Base-by-base conservation (phyloP, 2,329 filamentous ascomycete genomes). In the Blastomyces gilchristii region DNA sequence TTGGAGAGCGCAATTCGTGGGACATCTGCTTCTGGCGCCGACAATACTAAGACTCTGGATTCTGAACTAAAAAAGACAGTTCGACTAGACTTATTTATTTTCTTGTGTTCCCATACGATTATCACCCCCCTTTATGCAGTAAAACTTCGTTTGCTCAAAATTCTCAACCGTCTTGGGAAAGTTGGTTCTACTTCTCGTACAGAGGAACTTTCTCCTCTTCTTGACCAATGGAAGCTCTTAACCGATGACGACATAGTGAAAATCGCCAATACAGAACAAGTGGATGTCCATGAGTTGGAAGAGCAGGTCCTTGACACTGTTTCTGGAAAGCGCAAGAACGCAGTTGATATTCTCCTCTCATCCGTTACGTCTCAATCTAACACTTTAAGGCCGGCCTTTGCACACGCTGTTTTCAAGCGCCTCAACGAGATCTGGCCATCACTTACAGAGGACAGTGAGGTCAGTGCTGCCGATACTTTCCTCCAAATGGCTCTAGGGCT, bases 151-250 rank as follows among this genome's bases (percentile, higher is more conserved):
- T 77, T 97, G 9, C 79, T 97, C n/a, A 81, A 81, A 45, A 79
- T 88, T 3, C 78, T 96, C 41, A 89, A 89, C 69, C 83, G 85
- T 62, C 80, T 92, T n/a, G 80, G 80, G 60, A 91, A 91, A 70
- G 83, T 85, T 60, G 86, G 90, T 3, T 86, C 85, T n/a, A 85
- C 82, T 34, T 85, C 87, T 12, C 87, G 91, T 63, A 89, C 86
- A 1, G 86, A 88, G 67, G 80, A 88, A 28, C 77, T 97, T n/a
- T 77, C 93, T n/a, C 90, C 91, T 0, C 75, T 88, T 3, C 79
- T 96, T 41, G 81, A 84, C 63, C 80, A 82, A 71, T 96, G 91
- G 90, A 80, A 85, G 34, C 74, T 77, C 9, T 72, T 89, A 28
- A 75, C 77, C 12, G 77, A 80, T 11, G 74, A 77, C 1, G 79